Evolutionary conservation across 78 protist genomes (phyloP).

Genomic region (Guillardia theta): DNA sequence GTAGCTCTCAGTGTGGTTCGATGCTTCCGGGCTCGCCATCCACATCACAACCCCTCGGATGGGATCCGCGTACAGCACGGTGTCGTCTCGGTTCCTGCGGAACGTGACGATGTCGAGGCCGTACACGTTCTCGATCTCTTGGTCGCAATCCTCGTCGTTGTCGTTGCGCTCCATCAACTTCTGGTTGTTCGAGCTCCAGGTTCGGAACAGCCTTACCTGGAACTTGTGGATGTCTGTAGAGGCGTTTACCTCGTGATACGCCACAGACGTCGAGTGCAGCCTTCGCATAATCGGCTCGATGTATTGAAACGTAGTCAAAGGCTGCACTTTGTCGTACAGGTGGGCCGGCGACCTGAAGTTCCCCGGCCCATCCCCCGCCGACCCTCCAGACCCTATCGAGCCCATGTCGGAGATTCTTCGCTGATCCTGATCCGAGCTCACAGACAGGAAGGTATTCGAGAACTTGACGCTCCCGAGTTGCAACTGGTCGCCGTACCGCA

Average conservation of each 20-base stretch:
- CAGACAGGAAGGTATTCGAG: neutral
- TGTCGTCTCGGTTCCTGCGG: neutral
- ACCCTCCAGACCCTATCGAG: neutral
- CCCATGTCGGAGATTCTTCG: neutral
- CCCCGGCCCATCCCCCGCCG: neutral
- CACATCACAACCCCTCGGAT: neutral
- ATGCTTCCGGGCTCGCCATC: no score
- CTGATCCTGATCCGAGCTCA: neutral
- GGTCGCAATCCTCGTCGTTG: neutral
- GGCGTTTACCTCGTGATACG: neutral
- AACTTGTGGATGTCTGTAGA: neutral
- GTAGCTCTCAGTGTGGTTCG: no score
- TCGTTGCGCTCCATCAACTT: neutral
- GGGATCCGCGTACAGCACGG: neutral
- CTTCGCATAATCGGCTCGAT: neutral
- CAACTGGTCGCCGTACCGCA: neutral
- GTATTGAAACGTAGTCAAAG: neutral
- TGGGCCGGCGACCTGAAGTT: neutral
- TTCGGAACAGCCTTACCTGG: neutral
- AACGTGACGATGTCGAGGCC: neutral
- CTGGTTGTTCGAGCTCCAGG: neutral
- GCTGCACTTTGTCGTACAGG: neutral
- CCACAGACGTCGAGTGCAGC: neutral
- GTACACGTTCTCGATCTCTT: neutral
- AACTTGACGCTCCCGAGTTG: neutral